These are phyloP conservation scores for Steccherinum ochraceum DNA, from an alignment of 768 basidiomycete species.

Conservation along the genomic window DNA sequence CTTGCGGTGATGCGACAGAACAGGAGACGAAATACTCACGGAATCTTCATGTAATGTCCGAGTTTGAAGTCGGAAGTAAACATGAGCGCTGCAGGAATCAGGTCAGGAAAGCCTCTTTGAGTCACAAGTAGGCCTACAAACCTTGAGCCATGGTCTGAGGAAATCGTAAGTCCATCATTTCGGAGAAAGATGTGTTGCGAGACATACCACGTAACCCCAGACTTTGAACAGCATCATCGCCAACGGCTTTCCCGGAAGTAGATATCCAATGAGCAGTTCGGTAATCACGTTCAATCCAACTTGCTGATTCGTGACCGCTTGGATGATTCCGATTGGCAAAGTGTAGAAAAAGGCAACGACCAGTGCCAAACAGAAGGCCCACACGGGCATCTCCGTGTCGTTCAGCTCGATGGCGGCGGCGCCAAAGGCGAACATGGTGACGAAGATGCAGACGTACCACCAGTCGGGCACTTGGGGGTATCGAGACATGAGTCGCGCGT, in stretches of 20 bases:
- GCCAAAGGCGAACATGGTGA: constrained; percentile 58
- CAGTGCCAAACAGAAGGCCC: constrained; percentile 42
- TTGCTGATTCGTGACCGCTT: constrained; percentile 76
- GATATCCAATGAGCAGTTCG: constrained; percentile 71
- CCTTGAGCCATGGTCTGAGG: neutral
- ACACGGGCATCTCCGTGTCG: constrained; percentile 65
- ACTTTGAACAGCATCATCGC: constrained; percentile 79
- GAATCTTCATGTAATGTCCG: constrained; percentile 69
- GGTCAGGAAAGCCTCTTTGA: too few species aligned
- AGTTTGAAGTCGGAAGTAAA: constrained; percentile 74
- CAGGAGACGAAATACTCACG: constrained; percentile 16
- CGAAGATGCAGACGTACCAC: constrained; percentile 40
- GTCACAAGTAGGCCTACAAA: too few species aligned
- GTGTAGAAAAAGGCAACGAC: constrained; percentile 32
- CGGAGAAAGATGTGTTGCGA: too few species aligned
- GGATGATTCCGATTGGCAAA: constrained; percentile 50
- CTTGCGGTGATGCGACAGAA: constrained; percentile 28
- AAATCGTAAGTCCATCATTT: too few species aligned
- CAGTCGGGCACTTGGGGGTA: constrained; percentile 42
- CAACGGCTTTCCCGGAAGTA: constrained; percentile 68
- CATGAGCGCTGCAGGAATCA: constrained; percentile 56
- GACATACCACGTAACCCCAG: constrained; percentile 37
- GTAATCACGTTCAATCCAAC: constrained; percentile 56
- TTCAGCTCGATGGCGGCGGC: constrained; percentile 61
- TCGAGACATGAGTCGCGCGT: constrained; percentile 38